phyloP scores from a whole-genome alignment of 2,329 filamentous ascomycete genomes.

The Fusarium sulawesiense region DNA sequence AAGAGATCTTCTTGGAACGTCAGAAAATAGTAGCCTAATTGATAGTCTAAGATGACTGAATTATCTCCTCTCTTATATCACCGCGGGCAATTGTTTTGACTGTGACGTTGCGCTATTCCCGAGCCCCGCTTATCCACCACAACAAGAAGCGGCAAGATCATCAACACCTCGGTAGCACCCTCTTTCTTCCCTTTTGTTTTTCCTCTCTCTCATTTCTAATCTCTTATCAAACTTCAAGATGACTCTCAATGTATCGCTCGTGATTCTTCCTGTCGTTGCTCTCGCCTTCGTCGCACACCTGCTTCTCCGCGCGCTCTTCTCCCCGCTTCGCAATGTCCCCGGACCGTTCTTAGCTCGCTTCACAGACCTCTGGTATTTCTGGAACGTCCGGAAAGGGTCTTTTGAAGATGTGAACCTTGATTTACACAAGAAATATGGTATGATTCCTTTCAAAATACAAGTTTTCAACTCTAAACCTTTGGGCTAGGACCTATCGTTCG shows the following conservation, averaged over 20 bases:
- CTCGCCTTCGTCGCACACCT: not conserved
- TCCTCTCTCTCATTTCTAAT: too few relatives aligned
- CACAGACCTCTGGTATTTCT: constrained; percentile 22
- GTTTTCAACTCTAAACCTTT: fast-evolving
- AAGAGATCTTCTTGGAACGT: too few relatives aligned
- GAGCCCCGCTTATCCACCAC: not conserved
- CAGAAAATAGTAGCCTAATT: not conserved
- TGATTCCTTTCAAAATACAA: fast-evolving
- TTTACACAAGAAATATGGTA: constrained; percentile 19
- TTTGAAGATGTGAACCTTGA: constrained; percentile 14
- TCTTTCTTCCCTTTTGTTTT: too few relatives aligned
- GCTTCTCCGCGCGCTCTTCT: not conserved
- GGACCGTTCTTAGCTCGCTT: constrained; percentile 1
- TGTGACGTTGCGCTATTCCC: not conserved
- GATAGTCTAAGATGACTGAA: not conserved
- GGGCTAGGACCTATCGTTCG: not conserved
- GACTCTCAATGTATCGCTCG: not conserved
- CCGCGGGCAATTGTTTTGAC: fast-evolving
- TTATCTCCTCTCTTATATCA: not conserved
- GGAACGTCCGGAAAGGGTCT: constrained; percentile 2
- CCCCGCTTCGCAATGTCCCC: constrained; percentile 5
- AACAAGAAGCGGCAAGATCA: not conserved
- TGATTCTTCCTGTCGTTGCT: not conserved
- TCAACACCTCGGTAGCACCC: not conserved
- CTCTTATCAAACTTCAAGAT: too few relatives aligned